phyloP scores from a whole-genome alignment of 2,329 filamentous ascomycete genomes.

The Truncatella angustata region DNA sequence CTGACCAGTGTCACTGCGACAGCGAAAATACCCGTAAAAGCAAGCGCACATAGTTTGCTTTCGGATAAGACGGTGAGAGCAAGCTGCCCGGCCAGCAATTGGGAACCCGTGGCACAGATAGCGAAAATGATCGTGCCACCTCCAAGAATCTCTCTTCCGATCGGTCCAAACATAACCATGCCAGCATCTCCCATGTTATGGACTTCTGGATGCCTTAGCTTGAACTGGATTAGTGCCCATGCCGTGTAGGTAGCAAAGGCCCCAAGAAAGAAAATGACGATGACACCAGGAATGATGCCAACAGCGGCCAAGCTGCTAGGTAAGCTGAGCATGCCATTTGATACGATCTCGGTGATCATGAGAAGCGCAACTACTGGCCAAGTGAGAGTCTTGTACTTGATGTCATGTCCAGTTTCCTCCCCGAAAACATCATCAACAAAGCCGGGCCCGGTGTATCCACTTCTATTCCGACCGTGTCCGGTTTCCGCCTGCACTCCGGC shows the following conservation, averaged over 20 bases:
- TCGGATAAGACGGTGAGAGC: conserved; percentile 44
- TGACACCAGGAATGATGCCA: conserved; percentile 49
- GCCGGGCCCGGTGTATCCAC: conserved; percentile 13
- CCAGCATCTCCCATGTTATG: conserved; percentile 59
- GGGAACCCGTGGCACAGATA: conserved; percentile 47
- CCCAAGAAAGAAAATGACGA: conserved; percentile 49
- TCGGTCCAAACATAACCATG: conserved; percentile 48
- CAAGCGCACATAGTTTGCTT: conserved; percentile 45
- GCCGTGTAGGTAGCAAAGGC: conserved; percentile 50
- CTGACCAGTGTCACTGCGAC: conserved; percentile 43
- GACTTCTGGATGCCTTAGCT: conserved; percentile 52
- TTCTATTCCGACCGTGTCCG: not conserved
- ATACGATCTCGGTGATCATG: conserved; percentile 57
- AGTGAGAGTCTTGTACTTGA: conserved; percentile 52
- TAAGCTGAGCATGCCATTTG: conserved; percentile 52
- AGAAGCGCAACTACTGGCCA: conserved; percentile 51
- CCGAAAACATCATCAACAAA: conserved; percentile 39
- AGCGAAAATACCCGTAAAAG: conserved; percentile 50
- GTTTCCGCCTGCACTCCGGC: not conserved
- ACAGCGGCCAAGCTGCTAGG: conserved; percentile 50
- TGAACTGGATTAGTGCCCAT: conserved; percentile 50
- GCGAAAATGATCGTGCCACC: conserved; percentile 51
- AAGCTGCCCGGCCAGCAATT: conserved; percentile 50
- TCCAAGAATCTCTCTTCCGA: conserved; percentile 48
- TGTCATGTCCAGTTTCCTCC: conserved; percentile 31